Percentiles rank a stretch among this genome's conserved stretches.
Evolutionary conservation across 192 early-diverging fungal species (phyloP).

Genomic region (Backusella macrospora): DNA sequence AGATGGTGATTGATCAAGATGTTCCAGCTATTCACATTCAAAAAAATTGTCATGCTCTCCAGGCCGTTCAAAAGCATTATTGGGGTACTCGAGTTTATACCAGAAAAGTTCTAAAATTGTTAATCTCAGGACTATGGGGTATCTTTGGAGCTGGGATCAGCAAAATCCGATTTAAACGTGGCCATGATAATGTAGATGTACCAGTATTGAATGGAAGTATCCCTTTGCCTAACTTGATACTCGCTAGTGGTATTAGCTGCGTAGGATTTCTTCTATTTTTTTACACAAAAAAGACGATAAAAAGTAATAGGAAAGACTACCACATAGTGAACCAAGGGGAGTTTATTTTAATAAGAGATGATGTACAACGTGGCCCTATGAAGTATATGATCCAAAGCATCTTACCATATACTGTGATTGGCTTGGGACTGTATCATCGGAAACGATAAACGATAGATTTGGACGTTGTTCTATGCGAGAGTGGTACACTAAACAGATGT

Average conservation of each 20-base stretch:
- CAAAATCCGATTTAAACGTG: not conserved
- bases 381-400: conserved; percentile 4
- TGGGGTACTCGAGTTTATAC: not conserved
- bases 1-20: not conserved
- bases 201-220: not conserved
- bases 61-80: conserved; percentile 15
- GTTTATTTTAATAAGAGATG: conserved; percentile 20
- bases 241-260: not conserved
- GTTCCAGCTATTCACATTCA: conserved; percentile 34
- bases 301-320: conserved; percentile 7
- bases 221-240: not conserved
- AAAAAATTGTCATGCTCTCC: conserved; percentile 18
- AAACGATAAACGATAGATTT: conserved; percentile 6
- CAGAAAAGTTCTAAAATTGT: not conserved
- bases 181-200: not conserved
- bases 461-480: not conserved
- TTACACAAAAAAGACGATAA: not conserved
- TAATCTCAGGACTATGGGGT: conserved; percentile 14
- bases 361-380: not conserved
- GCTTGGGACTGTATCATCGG: not conserved
- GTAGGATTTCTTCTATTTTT: not conserved
- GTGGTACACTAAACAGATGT: not conserved
- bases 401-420: conserved; percentile 20
- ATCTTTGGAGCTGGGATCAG: not conserved
- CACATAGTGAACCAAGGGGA: conserved; percentile 6